Evolutionary conservation across 306 rosid species (phyloP), one percentile per base, ranked within the genome.

Genomic region (Corylus heterophylla): DNA sequence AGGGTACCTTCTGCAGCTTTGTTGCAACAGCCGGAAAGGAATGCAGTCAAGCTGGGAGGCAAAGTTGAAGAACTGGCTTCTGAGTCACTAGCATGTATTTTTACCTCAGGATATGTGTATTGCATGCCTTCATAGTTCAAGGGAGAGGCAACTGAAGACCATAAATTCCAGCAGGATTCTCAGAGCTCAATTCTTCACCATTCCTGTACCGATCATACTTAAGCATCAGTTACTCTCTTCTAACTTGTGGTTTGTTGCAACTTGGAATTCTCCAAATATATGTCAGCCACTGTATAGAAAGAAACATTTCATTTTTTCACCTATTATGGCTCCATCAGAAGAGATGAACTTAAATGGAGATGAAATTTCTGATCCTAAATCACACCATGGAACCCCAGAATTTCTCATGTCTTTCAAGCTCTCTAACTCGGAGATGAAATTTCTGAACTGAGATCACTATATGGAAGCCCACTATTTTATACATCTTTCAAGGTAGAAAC

Each of bases 31-130:
- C 39, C 31, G 76, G 74, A 77, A 37, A 62, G 22, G 69, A 68
- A 29, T 39, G 29, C 54, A 31, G 45, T 66, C 63, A 83, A 35
- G 75, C 81, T 77, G 73, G 79, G 74, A 77, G 74, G 79, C 55
- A 84, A 76, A 18, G 29, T 13, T 4, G 25, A 50, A 8, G 61
- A 74, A 78, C 69, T 70, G 81, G 62, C 50, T 80, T 54, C 56
- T 66, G 56, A 61, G 73, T 44, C 67, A 22, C 54, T 31, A 68
- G 45, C 74, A 61, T 8, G 74, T 22, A 2, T 54, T 71, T 63
- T 58, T 42, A 59, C 42, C 10, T 63, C 75, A 77, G 74, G 71
- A 77, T 66, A 58, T 25, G 83, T 67, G 44, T 6, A 54, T 54
- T 74, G 52, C 55, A 50, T 63, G 74, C 71, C 74, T 77, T 75